Evolutionary conservation across 2,329 filamentous ascomycete genomes (phyloP).

Genomic region (Lasiodiplodia hormozganensis): DNA sequence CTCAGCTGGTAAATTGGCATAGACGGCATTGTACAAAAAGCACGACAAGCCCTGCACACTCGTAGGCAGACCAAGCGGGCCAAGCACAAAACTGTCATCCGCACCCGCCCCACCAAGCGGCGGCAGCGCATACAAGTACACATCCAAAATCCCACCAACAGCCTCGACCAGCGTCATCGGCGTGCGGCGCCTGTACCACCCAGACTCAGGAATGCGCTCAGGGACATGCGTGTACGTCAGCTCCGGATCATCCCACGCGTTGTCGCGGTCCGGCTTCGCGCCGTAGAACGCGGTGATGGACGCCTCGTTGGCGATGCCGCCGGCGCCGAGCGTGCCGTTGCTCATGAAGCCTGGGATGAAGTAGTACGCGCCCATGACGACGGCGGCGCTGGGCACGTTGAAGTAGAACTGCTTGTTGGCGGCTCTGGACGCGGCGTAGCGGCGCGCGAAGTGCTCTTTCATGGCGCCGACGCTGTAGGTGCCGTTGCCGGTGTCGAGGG

Average conservation of each 20-base stretch:
- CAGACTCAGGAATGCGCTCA: slow-evolving; percentile 35
- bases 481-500: slow-evolving; percentile 33
- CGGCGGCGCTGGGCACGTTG: slow-evolving; percentile 29
- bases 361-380: slow-evolving; percentile 36
- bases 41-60: slow-evolving; percentile 33
- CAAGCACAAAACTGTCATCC: slow-evolving; percentile 33
- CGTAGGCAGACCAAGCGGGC: slow-evolving; percentile 31
- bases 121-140: slow-evolving; percentile 33
- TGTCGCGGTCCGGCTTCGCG: slow-evolving; percentile 31
- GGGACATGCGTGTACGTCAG: slow-evolving; percentile 35
- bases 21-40: slow-evolving; percentile 35
- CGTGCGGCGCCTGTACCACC: slow-evolving; percentile 36
- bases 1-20: slow-evolving; percentile 35
- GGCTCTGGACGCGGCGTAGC: slow-evolving; percentile 34
- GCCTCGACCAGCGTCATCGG: slow-evolving; percentile 35
- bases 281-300: slow-evolving; percentile 38
- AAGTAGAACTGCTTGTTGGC: slow-evolving; percentile 35
- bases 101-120: slow-evolving; percentile 33
- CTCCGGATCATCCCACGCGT: slow-evolving; percentile 31
- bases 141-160: slow-evolving; percentile 34
- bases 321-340: slow-evolving; percentile 36
- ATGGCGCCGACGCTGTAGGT: slow-evolving; percentile 35
- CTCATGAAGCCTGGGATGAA: slow-evolving; percentile 37
- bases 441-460: slow-evolving; percentile 36
- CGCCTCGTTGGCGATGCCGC: slow-evolving; percentile 36